phyloP scores from a whole-genome alignment of 306 rosid genomes.

The Medicago truncatula region DNA sequence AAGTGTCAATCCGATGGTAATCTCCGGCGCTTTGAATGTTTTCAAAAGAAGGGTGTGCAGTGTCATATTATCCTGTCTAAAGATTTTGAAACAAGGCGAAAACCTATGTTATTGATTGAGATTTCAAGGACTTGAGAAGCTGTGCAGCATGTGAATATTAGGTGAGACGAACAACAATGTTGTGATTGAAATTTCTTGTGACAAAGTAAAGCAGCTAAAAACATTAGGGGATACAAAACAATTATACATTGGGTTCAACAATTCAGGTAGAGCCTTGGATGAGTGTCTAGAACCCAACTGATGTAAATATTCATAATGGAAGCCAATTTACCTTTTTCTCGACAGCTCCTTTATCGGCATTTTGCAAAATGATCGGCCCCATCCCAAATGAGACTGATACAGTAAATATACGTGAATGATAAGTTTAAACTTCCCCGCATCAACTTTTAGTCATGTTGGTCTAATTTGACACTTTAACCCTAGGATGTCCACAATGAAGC shows the following conservation, averaged over 20 bases:
- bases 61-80: conserved; percentile 18
- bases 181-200: conserved; percentile 9
- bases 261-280: conserved; percentile 20
- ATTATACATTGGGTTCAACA: conserved; percentile 1
- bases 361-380: conserved; percentile 85
- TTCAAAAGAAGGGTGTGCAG: conserved; percentile 27
- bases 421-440: conserved; percentile 15
- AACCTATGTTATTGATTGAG: neutral
- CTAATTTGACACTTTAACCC: conserved; percentile 43
- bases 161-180: neutral
- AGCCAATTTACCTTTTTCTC: conserved; percentile 75
- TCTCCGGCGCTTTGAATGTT: conserved; percentile 18
- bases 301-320: conserved; percentile 66
- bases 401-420: conserved; percentile 56
- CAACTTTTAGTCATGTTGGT: conserved; percentile 33
- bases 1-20: conserved; percentile 37
- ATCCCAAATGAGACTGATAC: conserved; percentile 51
- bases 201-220: conserved; percentile 4
- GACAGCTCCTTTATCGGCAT: conserved; percentile 90
- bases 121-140: conserved; percentile 25
- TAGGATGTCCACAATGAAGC: conserved; percentile 78
- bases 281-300: conserved; percentile 53
- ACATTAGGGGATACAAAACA: conserved; percentile 20
- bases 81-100: conserved; percentile 27
- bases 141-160: conserved; percentile 2